A percentile compares a stretch with the other conserved stretches of the same genome.
These are phyloP conservation scores for Anethum foeniculum DNA, from an alignment of 140 eudicot genomes.

Conservation along the genomic window DNA sequence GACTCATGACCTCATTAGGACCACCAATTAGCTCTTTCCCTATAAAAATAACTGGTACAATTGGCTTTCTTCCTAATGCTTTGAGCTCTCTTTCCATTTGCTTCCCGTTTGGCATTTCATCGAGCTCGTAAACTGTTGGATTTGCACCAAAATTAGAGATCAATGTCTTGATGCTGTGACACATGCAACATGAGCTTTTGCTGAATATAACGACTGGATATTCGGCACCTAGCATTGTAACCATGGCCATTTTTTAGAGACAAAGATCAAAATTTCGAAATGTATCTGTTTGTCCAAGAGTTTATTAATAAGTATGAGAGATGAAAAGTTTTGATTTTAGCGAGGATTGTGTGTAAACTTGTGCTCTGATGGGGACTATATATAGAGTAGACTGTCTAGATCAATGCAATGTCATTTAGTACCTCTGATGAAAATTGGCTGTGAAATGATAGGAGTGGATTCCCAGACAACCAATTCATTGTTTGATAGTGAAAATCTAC, in stretches of 20 bases:
- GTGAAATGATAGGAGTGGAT: background rate
- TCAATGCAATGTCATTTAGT: background rate
- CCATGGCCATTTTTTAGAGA: background rate
- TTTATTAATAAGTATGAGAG: background rate
- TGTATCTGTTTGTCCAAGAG: background rate
- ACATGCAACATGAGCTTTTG: conserved; percentile 17
- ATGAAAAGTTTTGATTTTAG: background rate
- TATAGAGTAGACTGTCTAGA: background rate
- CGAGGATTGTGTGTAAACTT: background rate
- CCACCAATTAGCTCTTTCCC: conserved; percentile 10
- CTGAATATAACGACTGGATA: conserved; percentile 8
- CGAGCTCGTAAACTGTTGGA: conserved; percentile 12
- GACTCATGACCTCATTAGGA: conserved; percentile 7
- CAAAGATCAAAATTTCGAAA: background rate
- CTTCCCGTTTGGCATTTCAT: conserved; percentile 37
- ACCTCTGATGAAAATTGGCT: background rate
- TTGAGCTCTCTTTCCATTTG: conserved; percentile 42
- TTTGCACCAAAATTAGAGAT: conserved; percentile 11
- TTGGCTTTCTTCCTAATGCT: conserved; percentile 36
- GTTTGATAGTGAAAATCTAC: conserved; percentile 7
- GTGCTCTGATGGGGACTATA: background rate
- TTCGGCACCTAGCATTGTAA: conserved; percentile 5
- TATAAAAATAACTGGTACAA: conserved; percentile 15
- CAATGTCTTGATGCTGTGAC: conserved; percentile 5
- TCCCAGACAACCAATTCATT: background rate